Evolutionary conservation across 2,329 filamentous ascomycete species (phyloP), one percentile per base, ranked within the genome.

Genomic region (Aspergillus fischeri): DNA sequence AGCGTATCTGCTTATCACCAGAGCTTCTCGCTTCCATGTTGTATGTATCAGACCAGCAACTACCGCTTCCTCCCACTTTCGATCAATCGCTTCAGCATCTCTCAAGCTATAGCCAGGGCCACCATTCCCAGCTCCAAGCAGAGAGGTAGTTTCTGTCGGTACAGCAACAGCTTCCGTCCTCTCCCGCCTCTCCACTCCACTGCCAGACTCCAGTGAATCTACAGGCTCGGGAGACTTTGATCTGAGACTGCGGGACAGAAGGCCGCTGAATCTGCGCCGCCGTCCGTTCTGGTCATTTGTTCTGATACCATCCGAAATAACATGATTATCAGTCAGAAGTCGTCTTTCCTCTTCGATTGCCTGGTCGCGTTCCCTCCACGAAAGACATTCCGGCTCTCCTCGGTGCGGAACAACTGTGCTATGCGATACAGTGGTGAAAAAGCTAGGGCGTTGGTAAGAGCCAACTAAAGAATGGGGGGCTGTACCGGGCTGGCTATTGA

Each of bases 11-110:
- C 82, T 77, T 44, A 97, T 81, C 1, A 92, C 92, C 77, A 92
- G 92, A 45, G 89, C 81, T 78, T 97, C 93, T 60, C 92, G 86
- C 73, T 89, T 87, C 92, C 92, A 97, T 4, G 91, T 95, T 4
- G 92, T 97, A 53, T 88, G 87, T 63, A 97, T 92, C 68, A 86
- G 83, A 10, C 92, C 91, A 0, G 88, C 84, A 0, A 85, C 83
- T 10, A 97, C 89, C 0, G 92, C 93, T 60, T 92, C 89, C 60
- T 93, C 88, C 91, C 91, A 96, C 69, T 90, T 88, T 66, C 86
- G 82, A 64, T 88, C 84, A 52, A 92, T 79, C 52, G 83, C 79
- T 49, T 85, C 83, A 4, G 80, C 76, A 4, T 76, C 78, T 55
- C 78, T 78, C 42, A 77, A 76, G 24, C 79, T 77, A 10, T 78